Conservation (phyloP, 176 grass and related monocot genomes). For the Hyparrhenia diplandra region DNA sequence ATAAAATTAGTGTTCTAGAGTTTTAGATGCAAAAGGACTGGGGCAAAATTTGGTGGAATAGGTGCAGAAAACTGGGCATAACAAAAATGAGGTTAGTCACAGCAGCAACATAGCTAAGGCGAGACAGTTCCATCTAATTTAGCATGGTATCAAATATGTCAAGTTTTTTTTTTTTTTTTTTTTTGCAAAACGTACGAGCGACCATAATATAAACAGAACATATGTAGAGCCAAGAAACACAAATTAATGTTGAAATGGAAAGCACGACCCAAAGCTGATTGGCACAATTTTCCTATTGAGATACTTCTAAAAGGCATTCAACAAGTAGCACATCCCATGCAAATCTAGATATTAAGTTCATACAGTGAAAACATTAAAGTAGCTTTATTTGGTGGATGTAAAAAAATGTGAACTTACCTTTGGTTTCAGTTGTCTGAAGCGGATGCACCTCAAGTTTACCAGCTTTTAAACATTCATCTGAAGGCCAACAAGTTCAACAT, state of each 20-base stretch:
- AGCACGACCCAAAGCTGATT: background rate
- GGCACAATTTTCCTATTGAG: background rate
- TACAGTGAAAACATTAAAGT: background rate
- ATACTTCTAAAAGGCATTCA: background rate
- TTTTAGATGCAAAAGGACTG: too few relatives aligned
- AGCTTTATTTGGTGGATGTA: background rate
- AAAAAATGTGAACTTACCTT: background rate
- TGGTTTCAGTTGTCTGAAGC: background rate
- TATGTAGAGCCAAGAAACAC: too few relatives aligned
- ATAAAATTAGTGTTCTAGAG: too few relatives aligned
- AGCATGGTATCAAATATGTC: too few relatives aligned
- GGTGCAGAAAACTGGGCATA: too few relatives aligned
- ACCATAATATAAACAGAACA: too few relatives aligned
- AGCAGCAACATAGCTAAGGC: too few relatives aligned
- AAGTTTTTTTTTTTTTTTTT: too few relatives aligned
- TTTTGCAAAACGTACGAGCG: too few relatives aligned
- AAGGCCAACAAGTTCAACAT: slow-evolving; percentile 9
- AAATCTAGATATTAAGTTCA: background rate
- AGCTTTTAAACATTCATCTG: slow-evolving; percentile 6
- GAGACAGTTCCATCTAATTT: too few relatives aligned
- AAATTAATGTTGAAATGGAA: background rate
- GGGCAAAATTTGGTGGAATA: too few relatives aligned
- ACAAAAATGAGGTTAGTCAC: too few relatives aligned
- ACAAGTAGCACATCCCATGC: background rate
- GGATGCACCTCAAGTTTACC: background rate